Evolutionary conservation across 768 basidiomycete species (phyloP), one percentile per base, ranked within the genome.

Genomic region (Sporobolomyces roseus): DNA sequence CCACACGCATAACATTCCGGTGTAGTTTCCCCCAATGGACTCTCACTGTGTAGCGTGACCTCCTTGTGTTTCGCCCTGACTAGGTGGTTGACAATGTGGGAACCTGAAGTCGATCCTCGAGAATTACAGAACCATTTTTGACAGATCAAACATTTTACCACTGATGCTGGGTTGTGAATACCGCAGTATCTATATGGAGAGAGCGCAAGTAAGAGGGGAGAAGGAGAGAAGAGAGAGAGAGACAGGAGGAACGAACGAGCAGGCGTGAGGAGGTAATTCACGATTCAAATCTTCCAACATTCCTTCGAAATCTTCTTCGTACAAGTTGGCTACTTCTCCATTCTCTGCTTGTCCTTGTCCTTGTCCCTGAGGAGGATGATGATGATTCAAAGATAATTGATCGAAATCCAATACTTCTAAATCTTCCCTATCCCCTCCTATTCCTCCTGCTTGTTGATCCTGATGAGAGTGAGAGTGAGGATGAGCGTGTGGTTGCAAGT

Each of bases 1-100:
- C 96, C 96, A 77, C 96, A 99, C 76, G 93, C 93, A 82, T 99
- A 99, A 79, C 96, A 99, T 81, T 99, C 96, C 0, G 96, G 96
- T 0, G 91, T 90, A 1, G 96, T 98, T 80, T 98, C 96, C 2
- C 96, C 96, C 4, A 99, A 83, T 3, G 94, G 91, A 66, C 89
- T 89, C 75, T 98, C 94, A 58, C 90, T 88, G 77, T 99, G 96
- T 35, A 99, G 81, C 68, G 94, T 90, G 70, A 99, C 94, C 77
- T 99, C 96, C 81, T 97, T 97, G 81, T 99, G 96, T 80, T 97
- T 97, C 35, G 96, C 93, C 76, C 94, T 91, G 55, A 99, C 96
- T 66, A 99, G 85, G 81, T 99, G 96, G 79, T 97, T 97, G 73
- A 99, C 94, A 75, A 99, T 98, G 78, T 99, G 96, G 1, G 94